Conservation (phyloP, 768 basidiomycete genomes). For the Tylopilus felleus region DNA sequence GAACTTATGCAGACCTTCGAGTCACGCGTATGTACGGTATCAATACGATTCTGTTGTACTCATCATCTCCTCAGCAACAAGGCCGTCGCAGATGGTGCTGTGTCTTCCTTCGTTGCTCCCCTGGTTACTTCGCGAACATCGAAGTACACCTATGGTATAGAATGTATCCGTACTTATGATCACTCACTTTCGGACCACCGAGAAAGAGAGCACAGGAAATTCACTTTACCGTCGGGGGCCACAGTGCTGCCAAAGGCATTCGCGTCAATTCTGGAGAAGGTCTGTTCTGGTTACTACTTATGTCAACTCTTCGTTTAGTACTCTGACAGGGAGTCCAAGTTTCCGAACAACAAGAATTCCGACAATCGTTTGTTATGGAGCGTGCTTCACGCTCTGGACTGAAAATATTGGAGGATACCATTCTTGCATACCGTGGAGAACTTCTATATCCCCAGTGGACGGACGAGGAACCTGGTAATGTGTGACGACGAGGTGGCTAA, state of each 20-base stretch:
- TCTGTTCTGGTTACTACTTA: conserved; percentile 4
- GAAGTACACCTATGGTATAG: conserved; percentile 38
- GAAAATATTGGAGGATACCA: neutral
- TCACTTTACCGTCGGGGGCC: conserved; percentile 24
- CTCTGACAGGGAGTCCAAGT: conserved; percentile 16
- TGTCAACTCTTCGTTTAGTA: neutral
- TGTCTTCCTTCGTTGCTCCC: conserved; percentile 35
- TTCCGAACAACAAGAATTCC: conserved; percentile 11
- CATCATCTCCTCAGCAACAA: conserved; percentile 32
- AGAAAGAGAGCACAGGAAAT: conserved; percentile 24
- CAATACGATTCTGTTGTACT: neutral
- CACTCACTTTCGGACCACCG: conserved; percentile 34
- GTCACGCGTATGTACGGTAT: conserved; percentile 38
- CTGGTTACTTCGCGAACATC: conserved; percentile 43
- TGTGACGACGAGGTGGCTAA: rapidly evolving
- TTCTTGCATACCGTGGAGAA: conserved; percentile 19
- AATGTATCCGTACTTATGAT: conserved; percentile 28
- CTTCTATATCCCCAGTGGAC: conserved; percentile 3
- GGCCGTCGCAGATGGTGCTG: conserved; percentile 34
- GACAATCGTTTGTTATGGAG: neutral
- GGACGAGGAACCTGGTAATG: conserved; percentile 15
- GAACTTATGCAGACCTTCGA: conserved; percentile 43
- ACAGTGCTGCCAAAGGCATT: conserved; percentile 34
- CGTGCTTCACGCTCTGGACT: neutral
- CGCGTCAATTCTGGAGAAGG: conserved; percentile 34